Base-by-base conservation (phyloP, 495 filamentous ascomycete species). In the Sordaria brevicollis region DNA sequence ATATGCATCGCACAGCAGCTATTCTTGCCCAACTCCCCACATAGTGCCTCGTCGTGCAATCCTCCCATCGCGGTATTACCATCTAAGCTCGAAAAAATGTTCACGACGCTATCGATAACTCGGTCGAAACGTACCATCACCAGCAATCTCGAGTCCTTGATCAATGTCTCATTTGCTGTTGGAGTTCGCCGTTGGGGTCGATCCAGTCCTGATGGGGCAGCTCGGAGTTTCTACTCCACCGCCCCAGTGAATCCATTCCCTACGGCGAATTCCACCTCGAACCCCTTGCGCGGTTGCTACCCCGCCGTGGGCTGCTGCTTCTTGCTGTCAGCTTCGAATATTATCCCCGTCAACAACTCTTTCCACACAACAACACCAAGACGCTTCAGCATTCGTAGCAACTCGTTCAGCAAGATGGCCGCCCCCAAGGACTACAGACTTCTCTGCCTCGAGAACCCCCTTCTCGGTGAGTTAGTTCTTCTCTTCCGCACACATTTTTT, bases 391-490 rank as follows among this genome's bases (percentile, higher is more conserved):
- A 62, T 31, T 62, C 25, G 49, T 31, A 62, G 49, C 68, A 68
- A 70, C 68, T 72, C 43, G 62, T 69, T 69, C 15, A 75, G 35
- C 78, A 88, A 80, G 74, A 95, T 94, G 92, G 85, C 91, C 70
- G 78, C 89, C 73, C 80, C 81, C 67, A 89, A 91, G 80, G 89
- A 91, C 78, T 98, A 90, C 83, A 85, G 89, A 79, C 89, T 99
- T 71, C 84, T 97, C 71, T 93, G 91, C 82, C 81, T 99, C 76
- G 95, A 97, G 89, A 99, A 99, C 81, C 95, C 95, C 79, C 87
- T 99, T 74, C 90, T 99, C 73, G 92, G 92, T 94, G 82, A 73
- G 89, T 86, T 65, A 73, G 89, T 68, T 17, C 41, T 65, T 68
- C 66, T 66, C 34, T 4, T 10, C 19, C 35, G 15, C 35, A 15